phyloP scores from a whole-genome alignment of 2,329 filamentous ascomycete species.

The Alternaria consortialis region DNA sequence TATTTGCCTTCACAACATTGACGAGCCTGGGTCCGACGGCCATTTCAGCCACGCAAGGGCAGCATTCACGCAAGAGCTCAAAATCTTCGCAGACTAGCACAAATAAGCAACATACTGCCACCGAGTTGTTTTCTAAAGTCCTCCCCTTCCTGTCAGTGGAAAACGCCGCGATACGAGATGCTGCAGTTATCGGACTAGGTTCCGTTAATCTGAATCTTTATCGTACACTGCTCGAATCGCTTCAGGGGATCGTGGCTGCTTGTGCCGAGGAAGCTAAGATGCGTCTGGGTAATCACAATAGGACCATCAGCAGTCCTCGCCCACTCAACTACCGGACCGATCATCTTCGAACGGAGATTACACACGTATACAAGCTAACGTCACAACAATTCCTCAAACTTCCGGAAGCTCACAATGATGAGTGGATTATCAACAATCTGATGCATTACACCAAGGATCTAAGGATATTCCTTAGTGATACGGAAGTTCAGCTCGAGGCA shows the following conservation, averaged over 20 bases:
- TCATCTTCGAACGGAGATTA: conserved; percentile 88
- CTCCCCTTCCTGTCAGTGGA: conserved; percentile 85
- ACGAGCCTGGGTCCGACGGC: conserved; percentile 74
- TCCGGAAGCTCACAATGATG: conserved; percentile 80
- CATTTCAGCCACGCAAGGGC: conserved; percentile 67
- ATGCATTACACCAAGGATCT: conserved; percentile 90
- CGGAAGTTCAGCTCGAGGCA: conserved; percentile 93
- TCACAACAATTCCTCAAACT: conserved; percentile 87
- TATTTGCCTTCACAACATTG: conserved; percentile 95
- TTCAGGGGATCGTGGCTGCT: conserved; percentile 84
- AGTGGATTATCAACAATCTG: conserved; percentile 89
- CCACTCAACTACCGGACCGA: conserved; percentile 85
- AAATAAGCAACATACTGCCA: conserved; percentile 85
- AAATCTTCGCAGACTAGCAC: conserved; percentile 72
- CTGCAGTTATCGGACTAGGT: conserved; percentile 89
- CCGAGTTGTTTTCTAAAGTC: conserved; percentile 88
- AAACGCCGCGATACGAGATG: conserved; percentile 83
- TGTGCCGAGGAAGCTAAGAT: conserved; percentile 90
- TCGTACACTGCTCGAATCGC: conserved; percentile 84
- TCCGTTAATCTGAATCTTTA: conserved; percentile 97
- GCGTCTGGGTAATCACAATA: conserved; percentile 77
- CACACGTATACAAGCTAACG: conserved; percentile 93
- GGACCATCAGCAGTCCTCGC: conserved; percentile 78
- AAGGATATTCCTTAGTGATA: conserved; percentile 92
- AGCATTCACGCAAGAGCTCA: conserved; percentile 85